These are phyloP conservation scores for Arthrobotrys iridis DNA, from an alignment of 2,329 filamentous ascomycete genomes.

Conservation along the genomic window DNA sequence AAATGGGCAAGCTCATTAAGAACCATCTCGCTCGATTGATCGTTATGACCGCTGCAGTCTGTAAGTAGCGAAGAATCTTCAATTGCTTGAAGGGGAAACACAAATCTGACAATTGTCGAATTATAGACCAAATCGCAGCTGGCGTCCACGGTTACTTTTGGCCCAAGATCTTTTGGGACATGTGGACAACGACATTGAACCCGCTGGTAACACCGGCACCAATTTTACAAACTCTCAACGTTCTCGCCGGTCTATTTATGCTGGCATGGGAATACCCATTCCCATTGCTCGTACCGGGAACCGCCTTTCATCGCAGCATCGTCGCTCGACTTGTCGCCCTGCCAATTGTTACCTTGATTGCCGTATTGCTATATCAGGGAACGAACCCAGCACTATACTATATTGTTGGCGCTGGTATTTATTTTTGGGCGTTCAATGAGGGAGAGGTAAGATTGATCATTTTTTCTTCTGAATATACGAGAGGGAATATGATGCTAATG, in stretches of 20 bases:
- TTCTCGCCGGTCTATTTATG: constrained; percentile 80
- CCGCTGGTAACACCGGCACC: constrained; percentile 86
- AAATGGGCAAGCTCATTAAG: constrained; percentile 98
- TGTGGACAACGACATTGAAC: constrained; percentile 89
- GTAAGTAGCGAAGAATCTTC: constrained; percentile 60
- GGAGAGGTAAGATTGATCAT: constrained; percentile 77
- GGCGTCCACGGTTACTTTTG: constrained; percentile 92
- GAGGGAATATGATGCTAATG: not conserved
- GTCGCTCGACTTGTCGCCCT: constrained; percentile 84
- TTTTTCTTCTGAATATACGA: not conserved
- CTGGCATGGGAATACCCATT: constrained; percentile 93
- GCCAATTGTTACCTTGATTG: constrained; percentile 78
- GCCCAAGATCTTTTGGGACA: constrained; percentile 99
- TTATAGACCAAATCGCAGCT: constrained; percentile 82
- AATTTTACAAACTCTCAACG: constrained; percentile 86
- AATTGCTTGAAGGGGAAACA: constrained; percentile 24
- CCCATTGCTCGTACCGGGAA: constrained; percentile 75
- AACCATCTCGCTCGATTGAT: constrained; percentile 98
- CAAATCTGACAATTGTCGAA: constrained; percentile 44
- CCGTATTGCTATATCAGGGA: constrained; percentile 85
- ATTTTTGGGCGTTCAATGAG: constrained; percentile 97
- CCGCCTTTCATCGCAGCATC: constrained; percentile 82
- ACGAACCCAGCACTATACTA: constrained; percentile 95
- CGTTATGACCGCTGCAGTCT: constrained; percentile 79
- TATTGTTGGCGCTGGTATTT: constrained; percentile 81